A percentile compares a stretch with the other conserved stretches of the same genome.
These are phyloP conservation scores for Prunus yedoensis DNA, from an alignment of 331 rosid genomes.

Conservation along the genomic window DNA sequence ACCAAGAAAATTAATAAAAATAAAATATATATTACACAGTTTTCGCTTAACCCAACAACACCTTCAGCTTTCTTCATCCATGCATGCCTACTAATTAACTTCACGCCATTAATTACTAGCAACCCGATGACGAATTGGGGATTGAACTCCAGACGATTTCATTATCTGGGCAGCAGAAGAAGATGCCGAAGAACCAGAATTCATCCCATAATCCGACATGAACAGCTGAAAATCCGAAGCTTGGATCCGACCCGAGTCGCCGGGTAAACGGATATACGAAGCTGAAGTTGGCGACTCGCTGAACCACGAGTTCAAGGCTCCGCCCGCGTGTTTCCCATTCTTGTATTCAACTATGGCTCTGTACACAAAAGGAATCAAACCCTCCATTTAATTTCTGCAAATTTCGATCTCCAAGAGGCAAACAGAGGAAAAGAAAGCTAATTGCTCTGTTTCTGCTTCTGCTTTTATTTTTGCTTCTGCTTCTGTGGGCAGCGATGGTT, in stretches of 20 bases:
- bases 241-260: conserved; percentile 70
- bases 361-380: conserved; percentile 90
- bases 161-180: conserved; percentile 37
- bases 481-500: conserved; percentile 14
- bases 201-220: conserved; percentile 23
- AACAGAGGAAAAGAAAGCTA: not conserved
- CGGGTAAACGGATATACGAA: conserved; percentile 71
- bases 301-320: conserved; percentile 55
- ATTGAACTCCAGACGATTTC: conserved; percentile 57
- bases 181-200: conserved; percentile 37
- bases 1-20: not conserved
- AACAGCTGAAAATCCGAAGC: conserved; percentile 33
- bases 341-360: conserved; percentile 71
- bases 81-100: not conserved
- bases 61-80: conserved; percentile 33
- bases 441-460: conserved; percentile 5
- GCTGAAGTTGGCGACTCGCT: conserved; percentile 64
- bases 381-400: conserved; percentile 57
- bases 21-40: not conserved
- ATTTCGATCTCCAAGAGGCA: not conserved
- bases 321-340: conserved; percentile 33
- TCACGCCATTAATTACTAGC: conserved; percentile 24
- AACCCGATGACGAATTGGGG: conserved; percentile 63
- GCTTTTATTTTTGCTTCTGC: not conserved
- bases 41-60: not conserved